Evolutionary conservation across 768 basidiomycete genomes (phyloP).

Genomic region (Suillus discolor): DNA sequence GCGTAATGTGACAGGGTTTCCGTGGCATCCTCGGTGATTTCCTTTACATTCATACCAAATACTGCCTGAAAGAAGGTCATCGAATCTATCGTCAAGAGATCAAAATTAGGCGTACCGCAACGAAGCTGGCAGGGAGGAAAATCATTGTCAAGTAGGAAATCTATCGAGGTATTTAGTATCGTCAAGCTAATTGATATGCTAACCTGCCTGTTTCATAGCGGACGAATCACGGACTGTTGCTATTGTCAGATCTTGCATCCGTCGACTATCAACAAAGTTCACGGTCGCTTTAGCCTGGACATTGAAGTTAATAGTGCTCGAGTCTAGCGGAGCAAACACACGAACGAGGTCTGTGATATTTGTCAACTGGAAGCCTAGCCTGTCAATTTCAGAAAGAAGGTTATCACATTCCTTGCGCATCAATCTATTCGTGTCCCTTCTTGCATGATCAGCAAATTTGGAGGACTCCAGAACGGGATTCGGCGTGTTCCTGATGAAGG

Average conservation of each 20-base stretch:
- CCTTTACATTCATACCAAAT: constrained; percentile 10
- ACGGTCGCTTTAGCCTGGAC: constrained; percentile 56
- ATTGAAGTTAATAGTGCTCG: not conserved
- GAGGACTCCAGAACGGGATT: constrained; percentile 47
- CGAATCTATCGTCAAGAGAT: not conserved
- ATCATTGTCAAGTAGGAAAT: constrained; percentile 58
- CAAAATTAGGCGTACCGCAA: constrained; percentile 25
- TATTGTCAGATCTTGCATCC: constrained; percentile 12
- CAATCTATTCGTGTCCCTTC: constrained; percentile 29
- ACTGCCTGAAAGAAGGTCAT: constrained; percentile 17
- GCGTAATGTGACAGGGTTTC: constrained; percentile 40
- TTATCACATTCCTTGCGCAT: constrained; percentile 50
- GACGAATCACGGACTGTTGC: constrained; percentile 15
- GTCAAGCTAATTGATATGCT: not conserved
- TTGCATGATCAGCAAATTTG: constrained; percentile 15
- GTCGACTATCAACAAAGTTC: constrained; percentile 49
- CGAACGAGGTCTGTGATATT: constrained; percentile 30
- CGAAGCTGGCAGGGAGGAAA: constrained; percentile 55
- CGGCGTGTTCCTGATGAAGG: constrained; percentile 49
- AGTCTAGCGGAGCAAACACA: not conserved
- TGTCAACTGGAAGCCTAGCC: constrained; percentile 37
- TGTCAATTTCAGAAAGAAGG: constrained; percentile 49
- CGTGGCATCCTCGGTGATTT: constrained; percentile 25
- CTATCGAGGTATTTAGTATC: constrained; percentile 28
- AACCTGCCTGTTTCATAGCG: constrained; percentile 26